These are phyloP conservation scores for Oryza rufipogon DNA, from an alignment of 176 grass and related monocot genomes.

Conservation along the genomic window DNA sequence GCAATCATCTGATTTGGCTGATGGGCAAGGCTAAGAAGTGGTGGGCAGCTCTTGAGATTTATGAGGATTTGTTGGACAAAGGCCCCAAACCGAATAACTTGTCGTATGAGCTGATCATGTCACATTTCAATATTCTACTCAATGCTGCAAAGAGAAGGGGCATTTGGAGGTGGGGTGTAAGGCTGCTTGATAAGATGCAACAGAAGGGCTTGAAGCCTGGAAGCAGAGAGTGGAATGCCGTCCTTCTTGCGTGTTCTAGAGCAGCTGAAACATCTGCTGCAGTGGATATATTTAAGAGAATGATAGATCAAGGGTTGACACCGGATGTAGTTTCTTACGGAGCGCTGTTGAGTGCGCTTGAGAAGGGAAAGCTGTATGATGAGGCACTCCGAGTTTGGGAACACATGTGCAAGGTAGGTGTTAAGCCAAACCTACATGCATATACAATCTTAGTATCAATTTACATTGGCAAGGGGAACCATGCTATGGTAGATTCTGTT, in stretches of 20 bases:
- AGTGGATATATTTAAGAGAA: slow-evolving; percentile 71
- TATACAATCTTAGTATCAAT: slow-evolving; percentile 81
- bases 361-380: slow-evolving; percentile 81
- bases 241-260: slow-evolving; percentile 88
- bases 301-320: slow-evolving; percentile 70
- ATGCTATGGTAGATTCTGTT: slow-evolving; percentile 58
- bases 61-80: slow-evolving; percentile 83
- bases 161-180: slow-evolving; percentile 72
- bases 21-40: slow-evolving; percentile 93
- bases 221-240: slow-evolving; percentile 79
- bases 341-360: slow-evolving; percentile 70
- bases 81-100: slow-evolving; percentile 78
- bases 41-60: slow-evolving; percentile 91
- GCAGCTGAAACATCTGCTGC: slow-evolving; percentile 69
- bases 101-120: slow-evolving; percentile 75
- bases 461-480: slow-evolving; percentile 67
- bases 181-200: slow-evolving; percentile 85
- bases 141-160: slow-evolving; percentile 71
- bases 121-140: slow-evolving; percentile 76
- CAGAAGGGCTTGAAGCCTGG: slow-evolving; percentile 79
- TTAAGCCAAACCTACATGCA: slow-evolving; percentile 77
- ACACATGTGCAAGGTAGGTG: slow-evolving; percentile 78
- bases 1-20: slow-evolving; percentile 91
- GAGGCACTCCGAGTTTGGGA: slow-evolving; percentile 74
- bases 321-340: slow-evolving; percentile 75